Evolutionary conservation across 1,284 basidiomycete species (phyloP).

Genomic region (Stygiomarasmius scandens): DNA sequence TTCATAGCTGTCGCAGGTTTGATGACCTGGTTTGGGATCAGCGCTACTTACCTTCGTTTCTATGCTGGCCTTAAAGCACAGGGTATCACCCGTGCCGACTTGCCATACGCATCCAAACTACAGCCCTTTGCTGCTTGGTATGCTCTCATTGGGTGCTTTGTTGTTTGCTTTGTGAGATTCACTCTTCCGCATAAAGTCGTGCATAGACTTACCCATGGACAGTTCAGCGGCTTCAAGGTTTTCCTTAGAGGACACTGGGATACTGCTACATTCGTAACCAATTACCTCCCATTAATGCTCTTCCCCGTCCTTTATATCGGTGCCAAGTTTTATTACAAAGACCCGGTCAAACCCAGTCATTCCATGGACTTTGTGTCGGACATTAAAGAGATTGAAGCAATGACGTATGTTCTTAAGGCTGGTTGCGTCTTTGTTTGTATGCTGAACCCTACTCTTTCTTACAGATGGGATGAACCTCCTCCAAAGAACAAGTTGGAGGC

Average conservation of each 20-base stretch:
- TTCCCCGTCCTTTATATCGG: conserved; percentile 78
- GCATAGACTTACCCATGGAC: conserved; percentile 2
- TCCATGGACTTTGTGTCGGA: conserved; percentile 83
- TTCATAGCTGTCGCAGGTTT: conserved; percentile 45
- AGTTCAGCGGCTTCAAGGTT: conserved; percentile 78
- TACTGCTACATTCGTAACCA: conserved; percentile 69
- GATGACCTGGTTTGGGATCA: conserved; percentile 86
- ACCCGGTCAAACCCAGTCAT: conserved; percentile 45
- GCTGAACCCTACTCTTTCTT: conserved; percentile 8
- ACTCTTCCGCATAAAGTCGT: neutral
- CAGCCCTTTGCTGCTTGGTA: conserved; percentile 81
- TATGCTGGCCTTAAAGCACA: conserved; percentile 76
- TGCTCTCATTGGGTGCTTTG: conserved; percentile 49
- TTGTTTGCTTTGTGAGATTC: conserved; percentile 70
- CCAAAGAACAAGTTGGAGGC: conserved; percentile 68
- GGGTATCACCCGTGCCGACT: conserved; percentile 62
- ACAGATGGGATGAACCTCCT: conserved; percentile 67
- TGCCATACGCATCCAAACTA: conserved; percentile 66
- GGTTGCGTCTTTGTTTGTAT: neutral
- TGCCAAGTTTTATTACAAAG: conserved; percentile 55
- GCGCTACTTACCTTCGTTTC: conserved; percentile 80
- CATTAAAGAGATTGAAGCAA: conserved; percentile 74
- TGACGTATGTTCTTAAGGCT: conserved; percentile 48
- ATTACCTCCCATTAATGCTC: conserved; percentile 76
- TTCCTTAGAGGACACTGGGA: conserved; percentile 73